Evolutionary conservation across 1,139 yeast genomes (phyloP).

Genomic region (Taphrina flavorubra): DNA sequence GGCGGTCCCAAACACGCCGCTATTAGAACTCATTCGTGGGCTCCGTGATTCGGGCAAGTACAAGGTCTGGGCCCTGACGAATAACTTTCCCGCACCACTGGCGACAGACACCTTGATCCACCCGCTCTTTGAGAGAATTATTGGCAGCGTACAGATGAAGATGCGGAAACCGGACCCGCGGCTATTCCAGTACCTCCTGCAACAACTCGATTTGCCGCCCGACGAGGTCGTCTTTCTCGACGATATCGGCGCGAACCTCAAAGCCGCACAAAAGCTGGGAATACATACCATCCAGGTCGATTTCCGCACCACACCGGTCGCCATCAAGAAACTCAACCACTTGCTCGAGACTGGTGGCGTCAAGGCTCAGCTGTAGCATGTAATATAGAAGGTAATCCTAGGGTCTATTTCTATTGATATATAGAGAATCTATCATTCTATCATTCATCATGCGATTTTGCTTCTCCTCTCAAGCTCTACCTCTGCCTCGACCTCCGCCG

Average conservation of each 20-base stretch:
- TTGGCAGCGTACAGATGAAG: slow-evolving; percentile 37
- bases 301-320: slow-evolving; percentile 36
- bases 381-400: background rate
- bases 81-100: slow-evolving; percentile 28
- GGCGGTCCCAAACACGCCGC: slow-evolving; percentile 18
- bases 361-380: slow-evolving; percentile 21
- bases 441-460: background rate
- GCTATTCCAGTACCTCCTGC: slow-evolving; percentile 16
- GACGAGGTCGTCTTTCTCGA: slow-evolving; percentile 31
- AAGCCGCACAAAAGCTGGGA: slow-evolving; percentile 31
- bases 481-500: slow-evolving; percentile 14
- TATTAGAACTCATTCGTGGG: slow-evolving; percentile 11
- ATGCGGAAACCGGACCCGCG: slow-evolving; percentile 37
- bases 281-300: slow-evolving; percentile 38
- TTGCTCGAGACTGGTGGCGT: slow-evolving; percentile 20
- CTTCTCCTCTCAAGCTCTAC: background rate
- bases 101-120: slow-evolving; percentile 30
- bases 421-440: background rate
- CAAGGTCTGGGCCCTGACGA: slow-evolving; percentile 39
- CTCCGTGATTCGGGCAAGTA: slow-evolving; percentile 31
- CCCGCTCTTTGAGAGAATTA: slow-evolving; percentile 31
- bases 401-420: background rate
- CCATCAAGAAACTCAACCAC: slow-evolving; percentile 19
- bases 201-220: slow-evolving; percentile 27
- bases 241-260: slow-evolving; percentile 32